Percentiles rank a stretch among this genome's conserved stretches.
Evolutionary conservation across 2,329 filamentous ascomycete genomes (phyloP).

Genomic region (Colletotrichum sp.): DNA sequence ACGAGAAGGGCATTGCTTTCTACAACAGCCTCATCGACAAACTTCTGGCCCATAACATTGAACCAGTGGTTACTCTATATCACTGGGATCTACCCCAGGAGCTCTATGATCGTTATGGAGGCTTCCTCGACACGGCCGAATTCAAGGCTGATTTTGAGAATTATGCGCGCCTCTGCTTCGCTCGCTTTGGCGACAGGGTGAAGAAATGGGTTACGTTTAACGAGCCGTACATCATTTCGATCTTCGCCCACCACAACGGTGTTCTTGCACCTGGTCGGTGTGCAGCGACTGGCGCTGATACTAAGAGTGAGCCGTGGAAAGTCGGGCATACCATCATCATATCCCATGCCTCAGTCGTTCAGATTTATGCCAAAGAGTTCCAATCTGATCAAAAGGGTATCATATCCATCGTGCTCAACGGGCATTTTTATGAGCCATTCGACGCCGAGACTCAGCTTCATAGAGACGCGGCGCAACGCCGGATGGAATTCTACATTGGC

Average conservation of each 20-base stretch:
- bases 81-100: conserved; percentile 62
- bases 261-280: conserved; percentile 37
- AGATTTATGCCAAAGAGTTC: conserved; percentile 37
- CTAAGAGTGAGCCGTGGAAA: conserved; percentile 40
- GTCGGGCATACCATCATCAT: conserved; percentile 40
- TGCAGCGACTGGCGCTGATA: conserved; percentile 31
- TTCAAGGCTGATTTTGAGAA: conserved; percentile 38
- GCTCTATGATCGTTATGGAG: conserved; percentile 40
- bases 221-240: conserved; percentile 42
- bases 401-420: conserved; percentile 41
- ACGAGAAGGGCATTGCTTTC: conserved; percentile 63
- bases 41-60: conserved; percentile 60
- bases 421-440: conserved; percentile 42
- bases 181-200: conserved; percentile 38
- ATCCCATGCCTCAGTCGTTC: conserved; percentile 36
- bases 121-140: conserved; percentile 35
- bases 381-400: conserved; percentile 29
- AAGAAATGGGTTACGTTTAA: conserved; percentile 45
- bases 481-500: conserved; percentile 42
- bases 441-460: conserved; percentile 29
- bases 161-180: conserved; percentile 40
- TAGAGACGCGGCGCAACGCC: conserved; percentile 33
- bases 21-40: conserved; percentile 67
- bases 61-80: conserved; percentile 67
- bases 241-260: conserved; percentile 40